Conservation (phyloP, 352 stramenopile species). For the Globisporangium radiosum region DNA sequence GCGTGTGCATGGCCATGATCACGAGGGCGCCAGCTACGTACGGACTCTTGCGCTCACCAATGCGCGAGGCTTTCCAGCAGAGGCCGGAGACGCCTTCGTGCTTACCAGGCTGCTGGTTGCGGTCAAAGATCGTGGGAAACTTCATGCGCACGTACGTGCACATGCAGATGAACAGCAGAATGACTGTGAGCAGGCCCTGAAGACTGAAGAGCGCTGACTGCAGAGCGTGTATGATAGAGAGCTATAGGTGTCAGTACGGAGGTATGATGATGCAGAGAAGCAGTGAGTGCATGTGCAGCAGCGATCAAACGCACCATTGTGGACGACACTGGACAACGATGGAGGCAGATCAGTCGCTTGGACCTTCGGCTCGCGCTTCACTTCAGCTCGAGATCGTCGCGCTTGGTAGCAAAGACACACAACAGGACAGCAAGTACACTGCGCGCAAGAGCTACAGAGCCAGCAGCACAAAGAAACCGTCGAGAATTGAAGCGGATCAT, state of each 20-base stretch:
- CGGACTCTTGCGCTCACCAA: slow-evolving; percentile 89
- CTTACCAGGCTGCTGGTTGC: slow-evolving; percentile 67
- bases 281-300: too few species aligned
- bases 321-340: background rate
- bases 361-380: too few species aligned
- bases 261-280: background rate
- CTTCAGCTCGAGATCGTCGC: too few species aligned
- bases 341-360: too few species aligned
- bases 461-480: too few species aligned
- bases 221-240: slow-evolving; percentile 1
- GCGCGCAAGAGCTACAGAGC: too few species aligned
- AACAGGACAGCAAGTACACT: too few species aligned
- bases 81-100: slow-evolving; percentile 84
- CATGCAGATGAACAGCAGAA: slow-evolving; percentile 97
- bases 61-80: slow-evolving; percentile 90
- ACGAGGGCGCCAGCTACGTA: slow-evolving; percentile 82
- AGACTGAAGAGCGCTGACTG: slow-evolving; percentile 97
- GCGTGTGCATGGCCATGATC: slow-evolving; percentile 87
- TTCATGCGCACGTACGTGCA: slow-evolving; percentile 96
- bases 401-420: too few species aligned
- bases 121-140: slow-evolving; percentile 94
- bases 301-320: background rate
- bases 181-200: slow-evolving; percentile 92
- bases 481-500: too few species aligned
- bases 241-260: background rate